Evolutionary conservation across 768 basidiomycete genomes (phyloP).

Genomic region (Mycena crocata): DNA sequence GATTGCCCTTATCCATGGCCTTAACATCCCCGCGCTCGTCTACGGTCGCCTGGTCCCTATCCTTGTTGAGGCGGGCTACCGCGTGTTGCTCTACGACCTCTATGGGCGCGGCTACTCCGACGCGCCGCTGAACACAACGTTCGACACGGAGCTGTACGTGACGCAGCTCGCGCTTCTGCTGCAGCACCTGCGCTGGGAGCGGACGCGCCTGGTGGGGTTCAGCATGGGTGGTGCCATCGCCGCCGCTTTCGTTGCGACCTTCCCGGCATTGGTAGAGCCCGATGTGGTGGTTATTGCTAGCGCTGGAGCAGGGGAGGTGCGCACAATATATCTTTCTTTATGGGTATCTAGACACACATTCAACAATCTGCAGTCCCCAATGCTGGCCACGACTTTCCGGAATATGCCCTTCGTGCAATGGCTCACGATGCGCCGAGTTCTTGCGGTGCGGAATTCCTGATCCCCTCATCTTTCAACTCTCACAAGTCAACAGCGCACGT

Average conservation of each 20-base stretch:
- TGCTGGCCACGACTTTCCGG: not conserved
- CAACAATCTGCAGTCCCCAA: not conserved
- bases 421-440: not conserved
- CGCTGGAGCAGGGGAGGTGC: conserved; percentile 57
- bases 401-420: not conserved
- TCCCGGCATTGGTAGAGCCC: conserved; percentile 60
- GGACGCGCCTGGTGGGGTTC: conserved; percentile 57
- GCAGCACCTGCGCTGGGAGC: conserved; percentile 63
- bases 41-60: conserved; percentile 62
- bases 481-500: too few species aligned
- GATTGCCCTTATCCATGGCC: conserved; percentile 65
- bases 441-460: too few species aligned
- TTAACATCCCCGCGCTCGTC: conserved; percentile 61
- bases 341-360: not conserved
- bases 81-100: conserved; percentile 66
- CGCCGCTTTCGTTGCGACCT: conserved; percentile 58
- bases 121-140: conserved; percentile 57
- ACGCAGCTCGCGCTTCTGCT: conserved; percentile 67
- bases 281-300: conserved; percentile 61
- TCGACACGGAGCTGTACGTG: conserved; percentile 58
- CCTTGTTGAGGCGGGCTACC: conserved; percentile 59
- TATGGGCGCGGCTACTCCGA: conserved; percentile 71
- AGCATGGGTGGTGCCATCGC: conserved; percentile 67
- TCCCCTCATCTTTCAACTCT: too few species aligned
- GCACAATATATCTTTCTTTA: not conserved